Conservation (phyloP, 2,329 filamentous ascomycete genomes). For the Penicillium vulpinum region DNA sequence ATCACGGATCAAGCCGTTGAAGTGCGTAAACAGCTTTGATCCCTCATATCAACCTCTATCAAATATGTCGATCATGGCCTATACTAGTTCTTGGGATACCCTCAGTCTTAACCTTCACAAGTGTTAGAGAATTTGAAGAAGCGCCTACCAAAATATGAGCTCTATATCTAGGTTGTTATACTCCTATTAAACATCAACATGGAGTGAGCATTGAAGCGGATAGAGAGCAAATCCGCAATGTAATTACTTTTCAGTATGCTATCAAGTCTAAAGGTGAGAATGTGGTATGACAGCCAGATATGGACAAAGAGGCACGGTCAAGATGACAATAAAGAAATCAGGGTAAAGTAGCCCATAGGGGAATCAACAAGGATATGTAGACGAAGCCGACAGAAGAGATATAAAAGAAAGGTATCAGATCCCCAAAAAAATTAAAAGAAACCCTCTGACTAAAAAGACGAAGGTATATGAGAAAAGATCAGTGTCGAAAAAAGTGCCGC, state of each 20-base stretch:
- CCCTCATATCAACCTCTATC: slow-evolving; percentile 15
- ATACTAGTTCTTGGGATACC: slow-evolving; percentile 12
- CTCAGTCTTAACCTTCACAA: slow-evolving; percentile 1
- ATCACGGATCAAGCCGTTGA: slow-evolving; percentile 20
- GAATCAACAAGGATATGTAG: background rate
- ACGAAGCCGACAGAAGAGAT: slow-evolving; percentile 8
- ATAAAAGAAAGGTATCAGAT: slow-evolving; percentile 11
- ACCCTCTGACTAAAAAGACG: slow-evolving; percentile 7
- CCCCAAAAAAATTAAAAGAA: slow-evolving; percentile 20
- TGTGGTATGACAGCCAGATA: background rate
- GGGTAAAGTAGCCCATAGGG: slow-evolving; percentile 1
- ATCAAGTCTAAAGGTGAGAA: background rate
- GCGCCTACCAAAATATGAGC: slow-evolving; percentile 20
- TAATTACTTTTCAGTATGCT: background rate
- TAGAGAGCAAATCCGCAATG: background rate
- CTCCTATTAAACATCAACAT: background rate
- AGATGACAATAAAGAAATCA: slow-evolving; percentile 1
- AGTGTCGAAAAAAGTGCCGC: slow-evolving; percentile 9
- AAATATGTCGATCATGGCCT: slow-evolving; percentile 14
- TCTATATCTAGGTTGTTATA: slow-evolving; percentile 16
- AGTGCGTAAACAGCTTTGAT: slow-evolving; percentile 15
- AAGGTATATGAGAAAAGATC: slow-evolving; percentile 5
- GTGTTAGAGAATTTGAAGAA: slow-evolving; percentile 22
- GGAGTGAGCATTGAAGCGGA: background rate
- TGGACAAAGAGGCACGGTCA: slow-evolving; percentile 3